Evolutionary conservation across 2,329 filamentous ascomycete species (phyloP), one percentile per base, ranked within the genome.

Genomic region (Aspergillus novofumigatus): DNA sequence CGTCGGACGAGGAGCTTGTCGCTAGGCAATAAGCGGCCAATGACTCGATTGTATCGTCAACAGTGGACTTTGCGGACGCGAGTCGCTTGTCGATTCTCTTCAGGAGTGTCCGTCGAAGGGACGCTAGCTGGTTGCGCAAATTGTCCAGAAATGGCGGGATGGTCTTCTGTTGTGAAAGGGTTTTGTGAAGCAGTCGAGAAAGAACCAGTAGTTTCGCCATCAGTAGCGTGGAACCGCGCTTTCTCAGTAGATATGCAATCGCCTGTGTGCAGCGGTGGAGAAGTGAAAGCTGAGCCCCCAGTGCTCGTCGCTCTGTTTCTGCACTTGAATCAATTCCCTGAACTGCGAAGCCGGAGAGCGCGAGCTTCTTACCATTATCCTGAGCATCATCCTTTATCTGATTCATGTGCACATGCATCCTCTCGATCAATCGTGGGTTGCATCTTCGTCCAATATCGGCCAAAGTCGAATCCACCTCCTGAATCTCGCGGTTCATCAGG

Each of bases 21-120:
- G 87, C 85, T 52, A 97, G 79, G 59, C 91, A 92, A 70, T 92
- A 92, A 0, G 92, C 92, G 55, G 87, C 89, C 63, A 97, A 80
- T 0, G 88, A 86, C 64, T 91, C 87, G 11, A 93, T 78, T 17
- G 94, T 80, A 32, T 71, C 73, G 3, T 78, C 74, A 38, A 72
- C 69, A 23, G 58, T 79, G 67, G 57, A 80, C 66, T 64, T 80
- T 63, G 59, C 72, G 59, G 67, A 77, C 59, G 66, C 81, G 72
- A 81, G 72, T 4, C 75, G 77, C 57, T 79, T 78, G 62, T 92
- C 85, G 26, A 87, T 82, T 50, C 82, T 84, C 62, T 83, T 81
- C 53, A 95, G 72, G 4, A 91, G 79, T 62, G 84, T 88, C 52
- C 81, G 81, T 44, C 87, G 82, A 52, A 91, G 74, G 23, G 77